Evolutionary conservation across 208 protist genomes (phyloP), one percentile per base, ranked within the genome.

Genomic region (Lotmaria passim): DNA sequence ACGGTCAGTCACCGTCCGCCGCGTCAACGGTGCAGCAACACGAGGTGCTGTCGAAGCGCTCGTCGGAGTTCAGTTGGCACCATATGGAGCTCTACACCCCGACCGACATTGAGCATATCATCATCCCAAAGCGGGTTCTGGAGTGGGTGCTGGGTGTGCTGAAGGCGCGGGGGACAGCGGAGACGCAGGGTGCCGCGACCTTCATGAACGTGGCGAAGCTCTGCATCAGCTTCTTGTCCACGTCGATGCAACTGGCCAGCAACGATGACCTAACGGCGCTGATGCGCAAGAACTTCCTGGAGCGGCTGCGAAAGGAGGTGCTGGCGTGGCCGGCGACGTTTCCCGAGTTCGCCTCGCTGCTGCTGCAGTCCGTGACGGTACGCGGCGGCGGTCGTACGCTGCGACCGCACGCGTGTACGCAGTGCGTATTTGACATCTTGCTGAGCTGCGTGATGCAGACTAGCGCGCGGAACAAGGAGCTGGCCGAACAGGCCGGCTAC

Each of bases 331-430:
- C 67, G 23, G 69, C 64, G 50, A 82, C 82, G 24, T 85, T 86
- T 31, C 61, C 76, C 43, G 83, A 90, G 34, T 66, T 94, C 17
- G 79, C 87, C 24, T 69, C 79, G 1, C 43, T 93, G 15, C 46
- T 96, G 24, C 77, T 96, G 48, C 57, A 77, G 47, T 78, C 76
- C 41, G 86, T 86, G 4, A 90, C 87, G n/a, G 75, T 79, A 26
- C 82, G 79, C 15, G 80, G 78, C 26, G 64, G 74, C 19, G 71
- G 79, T 24, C 85, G 85, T 41, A 48, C 78, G 62, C 80, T 96
- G 53, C 85, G 88, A 3, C 46, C 31, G 26, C 87, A 96, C 62
- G 43, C 56, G 28, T 87, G 81, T 48, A 93, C 92, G 24, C 85
- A 93, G 56, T 62, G 53, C 19, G 74, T 95, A 36, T 72, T 96